A percentile compares a stretch with the other conserved stretches of the same genome.
These are phyloP conservation scores for Backusella psychrophila DNA, from an alignment of 192 early-diverging fungal species.

Conservation along the genomic window DNA sequence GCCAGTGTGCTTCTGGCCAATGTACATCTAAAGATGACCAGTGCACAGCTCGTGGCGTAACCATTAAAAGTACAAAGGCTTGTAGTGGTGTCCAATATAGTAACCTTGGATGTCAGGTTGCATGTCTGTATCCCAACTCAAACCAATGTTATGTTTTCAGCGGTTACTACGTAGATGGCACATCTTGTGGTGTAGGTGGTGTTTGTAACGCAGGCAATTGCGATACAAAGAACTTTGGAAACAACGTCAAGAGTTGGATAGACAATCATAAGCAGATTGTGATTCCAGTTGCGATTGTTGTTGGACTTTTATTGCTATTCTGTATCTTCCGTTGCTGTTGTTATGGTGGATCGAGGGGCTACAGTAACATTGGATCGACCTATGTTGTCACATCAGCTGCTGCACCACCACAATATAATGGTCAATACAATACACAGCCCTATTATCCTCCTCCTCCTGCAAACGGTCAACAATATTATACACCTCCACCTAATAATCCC, in stretches of 20 bases:
- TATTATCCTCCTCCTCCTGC: conserved; percentile 14
- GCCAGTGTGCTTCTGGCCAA: conserved; percentile 68
- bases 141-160: conserved; percentile 53
- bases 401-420: neutral
- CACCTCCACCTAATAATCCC: neutral
- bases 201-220: conserved; percentile 60
- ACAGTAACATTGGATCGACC: conserved; percentile 1
- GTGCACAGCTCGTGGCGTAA: conserved; percentile 60
- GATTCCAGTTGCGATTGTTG: conserved; percentile 39
- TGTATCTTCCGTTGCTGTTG: conserved; percentile 27
- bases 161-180: conserved; percentile 69
- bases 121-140: neutral
- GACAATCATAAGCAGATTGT: conserved; percentile 43
- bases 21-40: conserved; percentile 77
- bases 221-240: conserved; percentile 29
- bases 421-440: neutral
- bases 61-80: conserved; percentile 53
- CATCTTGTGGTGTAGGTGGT: conserved; percentile 70
- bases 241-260: conserved; percentile 40
- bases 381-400: neutral
- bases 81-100: conserved; percentile 48
- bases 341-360: neutral
- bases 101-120: neutral
- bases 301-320: conserved; percentile 40
- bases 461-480: neutral